Evolutionary conservation across 805 yeast genomes (phyloP), one percentile per base, ranked within the genome.

Genomic region (Hanseniaspora occidentalis): DNA sequence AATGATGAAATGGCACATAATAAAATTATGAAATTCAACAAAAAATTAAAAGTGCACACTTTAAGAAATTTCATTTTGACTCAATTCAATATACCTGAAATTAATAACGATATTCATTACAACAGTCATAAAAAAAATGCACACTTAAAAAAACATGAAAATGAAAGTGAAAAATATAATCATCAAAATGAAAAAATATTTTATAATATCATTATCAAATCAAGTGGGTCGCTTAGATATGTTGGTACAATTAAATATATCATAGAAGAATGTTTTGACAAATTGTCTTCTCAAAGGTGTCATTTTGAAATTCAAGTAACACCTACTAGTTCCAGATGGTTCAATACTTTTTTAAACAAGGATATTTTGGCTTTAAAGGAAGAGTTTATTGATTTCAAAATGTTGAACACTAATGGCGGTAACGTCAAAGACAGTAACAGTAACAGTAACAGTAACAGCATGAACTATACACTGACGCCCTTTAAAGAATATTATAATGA

Each of bases 201-300:
- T 45, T 41, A 43, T 43, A 33, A 43, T 51, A 9, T 45, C 14
- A 37, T 43, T 14, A 41, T 45, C 3, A 42, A 50, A 6, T 54
- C 62, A 2, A 51, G 59, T 13, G 61, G 63, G 6, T 57, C 63
- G 1, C 26, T 58, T 35, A 39, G 60, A 31, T 58, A 58, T 45
- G 62, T 58, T 8, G 60, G 56, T 34, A 57, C 63, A 3, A 51
- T 56, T 14, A 56, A 51, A 39, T 58, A 50, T 43, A 38, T 57
- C 18, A 43, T 57, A 10, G 61, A 57, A 36, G 36, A 50, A 8
- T 44, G 53, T 25, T 55, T 48, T 42, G 40, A 43, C 13, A 49
- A 43, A 24, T 19, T 53, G 19, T 17, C 35, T 14, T 38, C 19
- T 10, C 45, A 43, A 14, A 22, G 23, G 19, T 33, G 22, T 13